These are phyloP conservation scores for Globisporangium sylvaticum DNA, from an alignment of 352 stramenopile genomes.

Conservation along the genomic window DNA sequence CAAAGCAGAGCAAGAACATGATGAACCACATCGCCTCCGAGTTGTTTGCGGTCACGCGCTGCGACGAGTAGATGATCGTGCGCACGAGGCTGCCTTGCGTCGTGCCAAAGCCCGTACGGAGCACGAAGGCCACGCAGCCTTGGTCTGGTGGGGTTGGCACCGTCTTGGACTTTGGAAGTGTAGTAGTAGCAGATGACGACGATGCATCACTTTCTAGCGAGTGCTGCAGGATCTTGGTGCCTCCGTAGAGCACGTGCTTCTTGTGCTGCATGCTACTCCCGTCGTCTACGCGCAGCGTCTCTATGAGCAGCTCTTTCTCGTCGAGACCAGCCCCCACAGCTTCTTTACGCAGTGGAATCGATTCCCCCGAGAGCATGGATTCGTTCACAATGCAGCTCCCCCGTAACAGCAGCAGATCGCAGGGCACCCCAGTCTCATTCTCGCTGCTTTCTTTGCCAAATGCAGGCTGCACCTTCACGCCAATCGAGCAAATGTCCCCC, in stretches of 20 bases:
- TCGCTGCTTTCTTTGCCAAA: slow-evolving; percentile 11
- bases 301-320: slow-evolving; percentile 10
- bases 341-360: slow-evolving; percentile 92
- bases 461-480: slow-evolving; percentile 23
- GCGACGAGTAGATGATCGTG: slow-evolving; percentile 92
- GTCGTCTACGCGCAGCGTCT: slow-evolving; percentile 25
- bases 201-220: slow-evolving; percentile 8
- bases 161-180: slow-evolving; percentile 7
- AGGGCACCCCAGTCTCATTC: slow-evolving; percentile 51
- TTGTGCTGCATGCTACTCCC: slow-evolving; percentile 32
- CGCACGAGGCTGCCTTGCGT: slow-evolving; percentile 92
- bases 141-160: slow-evolving; percentile 62
- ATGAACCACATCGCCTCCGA: slow-evolving; percentile 94
- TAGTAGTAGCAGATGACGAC: neutral
- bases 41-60: slow-evolving; percentile 88
- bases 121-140: slow-evolving; percentile 86
- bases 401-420: slow-evolving; percentile 90
- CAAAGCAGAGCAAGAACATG: slow-evolving; percentile 88
- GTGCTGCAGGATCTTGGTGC: slow-evolving; percentile 54
- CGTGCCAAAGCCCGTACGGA: slow-evolving; percentile 93
- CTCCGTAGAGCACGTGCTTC: slow-evolving; percentile 78
- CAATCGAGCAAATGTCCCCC: slow-evolving; percentile 84
- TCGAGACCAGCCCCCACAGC: slow-evolving; percentile 20
- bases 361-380: slow-evolving; percentile 95
- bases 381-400: slow-evolving; percentile 94